phyloP scores from a whole-genome alignment of 805 yeast genomes.

The Tetrapisispora fleetii region DNA sequence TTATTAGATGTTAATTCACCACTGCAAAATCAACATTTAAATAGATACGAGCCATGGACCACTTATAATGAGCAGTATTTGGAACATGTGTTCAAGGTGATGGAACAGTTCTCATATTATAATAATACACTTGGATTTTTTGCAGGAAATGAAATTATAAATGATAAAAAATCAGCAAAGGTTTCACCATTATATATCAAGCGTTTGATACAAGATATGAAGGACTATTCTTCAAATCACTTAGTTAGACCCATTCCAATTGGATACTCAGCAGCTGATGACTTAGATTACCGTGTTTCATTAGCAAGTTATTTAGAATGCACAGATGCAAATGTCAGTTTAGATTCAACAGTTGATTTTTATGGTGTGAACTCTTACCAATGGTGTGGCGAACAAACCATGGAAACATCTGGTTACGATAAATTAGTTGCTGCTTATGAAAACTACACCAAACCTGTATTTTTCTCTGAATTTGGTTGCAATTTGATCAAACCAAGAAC shows the following conservation, averaged over 20 bases:
- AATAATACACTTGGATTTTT: slow-evolving; percentile 86
- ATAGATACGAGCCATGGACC: slow-evolving; percentile 91
- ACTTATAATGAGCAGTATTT: slow-evolving; percentile 64
- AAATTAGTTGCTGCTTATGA: slow-evolving; percentile 61
- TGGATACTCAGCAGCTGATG: slow-evolving; percentile 97
- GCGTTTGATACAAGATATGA: slow-evolving; percentile 73
- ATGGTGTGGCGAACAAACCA: slow-evolving; percentile 92
- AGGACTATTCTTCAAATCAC: slow-evolving; percentile 51
- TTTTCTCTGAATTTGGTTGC: slow-evolving; percentile 90
- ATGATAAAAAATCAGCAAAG: slow-evolving; percentile 62
- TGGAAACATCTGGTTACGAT: slow-evolving; percentile 67
- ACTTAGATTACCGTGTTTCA: slow-evolving; percentile 62
- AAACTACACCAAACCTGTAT: slow-evolving; percentile 63
- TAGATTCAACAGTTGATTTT: slow-evolving; percentile 60
- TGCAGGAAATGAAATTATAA: slow-evolving; percentile 86
- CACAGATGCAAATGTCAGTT: slow-evolving; percentile 37
- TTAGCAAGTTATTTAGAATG: slow-evolving; percentile 77
- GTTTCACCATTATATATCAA: slow-evolving; percentile 68
- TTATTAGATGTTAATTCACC: slow-evolving; percentile 91
- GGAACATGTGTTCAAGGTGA: slow-evolving; percentile 65
- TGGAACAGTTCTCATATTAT: slow-evolving; percentile 72
- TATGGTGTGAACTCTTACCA: slow-evolving; percentile 91
- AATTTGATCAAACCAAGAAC: slow-evolving; percentile 68
- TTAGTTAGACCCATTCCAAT: slow-evolving; percentile 67
- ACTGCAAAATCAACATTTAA: slow-evolving; percentile 61